Evolutionary conservation across 768 basidiomycete genomes (phyloP).

Genomic region (Lactarius vividus): DNA sequence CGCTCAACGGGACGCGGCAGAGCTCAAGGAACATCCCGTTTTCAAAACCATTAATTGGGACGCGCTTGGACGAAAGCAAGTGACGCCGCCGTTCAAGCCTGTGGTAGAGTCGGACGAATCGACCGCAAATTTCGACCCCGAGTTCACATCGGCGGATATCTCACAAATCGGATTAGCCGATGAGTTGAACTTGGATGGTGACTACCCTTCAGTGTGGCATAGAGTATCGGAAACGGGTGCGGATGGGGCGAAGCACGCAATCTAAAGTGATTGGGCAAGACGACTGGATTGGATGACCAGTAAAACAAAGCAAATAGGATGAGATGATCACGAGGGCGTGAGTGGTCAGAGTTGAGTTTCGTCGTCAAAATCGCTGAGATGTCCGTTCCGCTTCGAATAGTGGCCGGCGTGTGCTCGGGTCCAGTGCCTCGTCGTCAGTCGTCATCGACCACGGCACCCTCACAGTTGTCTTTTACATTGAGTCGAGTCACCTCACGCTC

Average conservation of each 20-base stretch:
- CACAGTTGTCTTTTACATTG: conserved; percentile 33
- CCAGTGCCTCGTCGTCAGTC: conserved; percentile 77
- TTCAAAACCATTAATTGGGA: conserved; percentile 92
- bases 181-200: conserved; percentile 40
- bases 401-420: conserved; percentile 63
- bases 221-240: too few relatives aligned
- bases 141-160: conserved; percentile 93
- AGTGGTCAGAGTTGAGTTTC: conserved; percentile 35
- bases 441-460: conserved; percentile 39
- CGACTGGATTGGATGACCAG: neutral
- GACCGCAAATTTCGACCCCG: conserved; percentile 95
- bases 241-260: conserved; percentile 1
- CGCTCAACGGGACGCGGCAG: conserved; percentile 83
- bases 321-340: conserved; percentile 9
- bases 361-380: conserved; percentile 37
- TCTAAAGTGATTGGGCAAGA: conserved; percentile 14
- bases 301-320: conserved; percentile 9
- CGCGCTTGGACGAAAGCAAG: conserved; percentile 79
- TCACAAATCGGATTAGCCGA: conserved; percentile 59
- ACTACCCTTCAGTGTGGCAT: conserved; percentile 51
- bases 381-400: conserved; percentile 57
- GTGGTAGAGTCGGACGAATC: conserved; percentile 97
- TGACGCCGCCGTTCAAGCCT: conserved; percentile 97
- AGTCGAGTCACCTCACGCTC: conserved; percentile 42
- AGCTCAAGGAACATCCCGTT: conserved; percentile 95